phyloP scores from a whole-genome alignment of 116 monocot species.

The Phalaenopsis hybrid region DNA sequence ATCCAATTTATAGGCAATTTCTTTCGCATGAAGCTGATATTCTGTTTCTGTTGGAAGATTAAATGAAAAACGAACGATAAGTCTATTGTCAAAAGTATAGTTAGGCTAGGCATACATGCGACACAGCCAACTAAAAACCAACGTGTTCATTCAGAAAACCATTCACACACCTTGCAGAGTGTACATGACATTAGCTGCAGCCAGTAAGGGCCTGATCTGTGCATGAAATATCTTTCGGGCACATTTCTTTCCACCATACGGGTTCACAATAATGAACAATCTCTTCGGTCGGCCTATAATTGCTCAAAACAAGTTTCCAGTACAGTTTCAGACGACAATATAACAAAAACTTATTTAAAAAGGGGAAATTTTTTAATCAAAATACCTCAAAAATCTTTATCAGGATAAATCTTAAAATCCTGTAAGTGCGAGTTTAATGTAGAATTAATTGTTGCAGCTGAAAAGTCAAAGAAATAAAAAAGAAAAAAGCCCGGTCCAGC shows the following conservation, averaged over 20 bases:
- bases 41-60: constrained; percentile 29
- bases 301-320: not conserved
- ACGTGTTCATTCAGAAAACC: not conserved
- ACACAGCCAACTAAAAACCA: not conserved
- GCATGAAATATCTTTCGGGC: constrained; percentile 45
- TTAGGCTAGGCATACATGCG: not conserved
- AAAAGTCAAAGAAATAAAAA: too few species aligned
- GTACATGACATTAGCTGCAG: constrained; percentile 50
- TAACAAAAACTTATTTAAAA: too few species aligned
- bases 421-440: too few species aligned
- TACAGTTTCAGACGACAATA: not conserved
- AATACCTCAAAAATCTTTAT: too few species aligned
- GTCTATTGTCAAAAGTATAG: not conserved
- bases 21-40: constrained; percentile 37
- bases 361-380: too few species aligned
- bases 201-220: constrained; percentile 65
- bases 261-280: constrained; percentile 73
- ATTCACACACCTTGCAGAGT: constrained; percentile 58
- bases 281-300: constrained; percentile 53
- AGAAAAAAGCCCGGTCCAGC: too few species aligned
- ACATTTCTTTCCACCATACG: constrained; percentile 73
- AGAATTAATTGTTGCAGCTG: too few species aligned
- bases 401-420: too few species aligned
- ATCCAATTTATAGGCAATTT: constrained; percentile 38
- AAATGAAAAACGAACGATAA: not conserved